Evolutionary conservation across 2,329 filamentous ascomycete genomes (phyloP).

Genomic region (Coniella lustricola): DNA sequence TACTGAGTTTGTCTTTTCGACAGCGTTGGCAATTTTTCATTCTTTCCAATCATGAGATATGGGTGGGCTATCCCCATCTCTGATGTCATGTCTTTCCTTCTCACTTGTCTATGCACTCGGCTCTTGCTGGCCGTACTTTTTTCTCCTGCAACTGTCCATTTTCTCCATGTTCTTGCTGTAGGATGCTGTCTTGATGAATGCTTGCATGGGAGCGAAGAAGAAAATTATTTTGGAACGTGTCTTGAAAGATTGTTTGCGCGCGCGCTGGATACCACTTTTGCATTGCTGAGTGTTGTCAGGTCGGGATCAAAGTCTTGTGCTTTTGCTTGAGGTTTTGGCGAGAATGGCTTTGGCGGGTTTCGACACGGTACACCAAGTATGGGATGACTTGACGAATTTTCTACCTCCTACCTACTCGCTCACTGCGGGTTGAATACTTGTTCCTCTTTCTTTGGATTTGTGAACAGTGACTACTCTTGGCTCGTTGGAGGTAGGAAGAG

Average conservation of each 20-base stretch:
- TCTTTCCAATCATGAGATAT: not conserved
- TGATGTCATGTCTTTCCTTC: not conserved
- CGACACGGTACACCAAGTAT: slow-evolving; percentile 5
- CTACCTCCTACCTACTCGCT: slow-evolving; percentile 9
- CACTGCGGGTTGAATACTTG: not conserved
- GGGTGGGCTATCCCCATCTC: not conserved
- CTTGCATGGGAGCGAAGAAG: not conserved
- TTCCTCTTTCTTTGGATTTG: not conserved
- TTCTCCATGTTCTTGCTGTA: slow-evolving; percentile 9
- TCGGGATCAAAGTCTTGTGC: slow-evolving; percentile 14
- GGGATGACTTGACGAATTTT: slow-evolving; percentile 17
- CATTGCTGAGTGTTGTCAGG: slow-evolving; percentile 19
- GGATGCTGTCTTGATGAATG: not conserved
- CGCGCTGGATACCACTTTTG: slow-evolving; percentile 24
- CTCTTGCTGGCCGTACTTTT: slow-evolving; percentile 9
- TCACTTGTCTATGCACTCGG: not conserved
- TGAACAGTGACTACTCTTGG: too few species aligned
- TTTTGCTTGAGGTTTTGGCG: slow-evolving; percentile 13
- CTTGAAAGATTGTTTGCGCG: slow-evolving; percentile 17
- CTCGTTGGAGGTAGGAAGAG: too few species aligned
- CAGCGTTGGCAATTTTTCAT: slow-evolving; percentile 1
- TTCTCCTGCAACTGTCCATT: not conserved
- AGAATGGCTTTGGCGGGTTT: slow-evolving; percentile 2
- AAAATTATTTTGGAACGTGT: slow-evolving; percentile 19
- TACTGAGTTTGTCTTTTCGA: slow-evolving; percentile 1